Evolutionary conservation across 2,329 filamentous ascomycete species (phyloP).

Genomic region (Arachnomyces sp.): DNA sequence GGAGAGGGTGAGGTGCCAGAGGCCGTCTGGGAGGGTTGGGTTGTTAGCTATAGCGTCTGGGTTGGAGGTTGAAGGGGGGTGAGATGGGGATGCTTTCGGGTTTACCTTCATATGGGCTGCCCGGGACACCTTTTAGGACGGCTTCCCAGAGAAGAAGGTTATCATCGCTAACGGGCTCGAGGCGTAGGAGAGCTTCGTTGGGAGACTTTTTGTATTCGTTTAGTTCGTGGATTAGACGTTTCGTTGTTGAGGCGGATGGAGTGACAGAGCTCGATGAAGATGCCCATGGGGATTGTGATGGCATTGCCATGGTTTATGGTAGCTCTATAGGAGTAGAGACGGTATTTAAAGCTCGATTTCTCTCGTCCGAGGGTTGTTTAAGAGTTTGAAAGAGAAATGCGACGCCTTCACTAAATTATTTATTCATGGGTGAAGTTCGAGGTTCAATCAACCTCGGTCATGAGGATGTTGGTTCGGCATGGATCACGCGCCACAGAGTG

Average conservation of each 20-base stretch:
- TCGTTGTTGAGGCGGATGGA: conserved; percentile 36
- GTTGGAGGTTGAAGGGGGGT: not conserved
- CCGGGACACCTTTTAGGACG: conserved; percentile 50
- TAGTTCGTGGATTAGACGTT: conserved; percentile 55
- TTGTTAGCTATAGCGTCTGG: conserved; percentile 1
- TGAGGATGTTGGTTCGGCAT: too few species aligned
- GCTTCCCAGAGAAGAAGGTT: conserved; percentile 54
- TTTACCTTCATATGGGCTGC: conserved; percentile 53
- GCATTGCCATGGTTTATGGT: not conserved
- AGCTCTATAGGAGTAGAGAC: too few species aligned
- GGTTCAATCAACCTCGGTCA: not conserved
- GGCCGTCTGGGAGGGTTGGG: conserved; percentile 47
- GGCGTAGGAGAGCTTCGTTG: conserved; percentile 48
- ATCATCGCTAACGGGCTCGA: conserved; percentile 49
- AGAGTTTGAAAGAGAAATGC: too few species aligned
- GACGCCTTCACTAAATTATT: too few species aligned
- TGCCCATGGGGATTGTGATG: conserved; percentile 16
- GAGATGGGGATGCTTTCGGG: not conserved
- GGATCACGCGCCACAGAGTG: too few species aligned
- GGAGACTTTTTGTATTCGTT: conserved; percentile 49
- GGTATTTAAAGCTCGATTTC: too few species aligned
- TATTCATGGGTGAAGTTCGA: not conserved
- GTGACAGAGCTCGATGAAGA: conserved; percentile 12
- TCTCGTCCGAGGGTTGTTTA: too few species aligned
- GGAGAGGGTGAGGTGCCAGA: conserved; percentile 71